phyloP scores from a whole-genome alignment of 208 protist species.

The Trypanosoma platydactyli region DNA sequence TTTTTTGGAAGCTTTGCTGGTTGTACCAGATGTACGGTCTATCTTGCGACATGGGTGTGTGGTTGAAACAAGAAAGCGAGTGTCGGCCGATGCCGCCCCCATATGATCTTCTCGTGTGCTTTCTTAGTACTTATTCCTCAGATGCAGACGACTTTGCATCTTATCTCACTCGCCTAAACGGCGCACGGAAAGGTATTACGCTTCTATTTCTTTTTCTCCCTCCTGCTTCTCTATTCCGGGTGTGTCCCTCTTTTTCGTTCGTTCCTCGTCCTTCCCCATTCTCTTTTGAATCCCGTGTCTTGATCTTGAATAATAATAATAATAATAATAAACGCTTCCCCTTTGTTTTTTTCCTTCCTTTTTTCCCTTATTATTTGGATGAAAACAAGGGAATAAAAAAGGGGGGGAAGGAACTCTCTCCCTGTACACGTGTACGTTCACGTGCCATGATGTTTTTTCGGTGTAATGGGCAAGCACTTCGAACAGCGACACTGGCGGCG shows the following conservation, averaged over 20 bases:
- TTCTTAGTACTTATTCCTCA: not conserved
- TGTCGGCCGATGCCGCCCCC: not conserved
- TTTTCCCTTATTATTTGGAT: not conserved
- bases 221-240: not conserved
- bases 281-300: too few relatives aligned
- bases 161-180: not conserved
- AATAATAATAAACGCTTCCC: too few relatives aligned
- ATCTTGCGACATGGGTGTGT: slow-evolving; percentile 60
- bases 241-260: slow-evolving; percentile 7
- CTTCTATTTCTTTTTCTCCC: slow-evolving; percentile 2
- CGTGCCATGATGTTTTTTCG: not conserved
- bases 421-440: too few relatives aligned
- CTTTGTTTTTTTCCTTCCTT: not conserved
- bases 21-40: slow-evolving; percentile 82
- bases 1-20: slow-evolving; percentile 75
- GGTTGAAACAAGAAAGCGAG: not conserved
- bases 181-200: too few relatives aligned
- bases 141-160: too few relatives aligned
- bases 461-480: not conserved
- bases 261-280: too few relatives aligned
- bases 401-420: too few relatives aligned
- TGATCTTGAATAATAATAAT: too few relatives aligned
- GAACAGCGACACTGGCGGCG: not conserved
- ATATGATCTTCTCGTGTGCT: too few relatives aligned
- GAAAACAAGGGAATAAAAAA: not conserved